Evolutionary conservation across 2,329 filamentous ascomycete genomes (phyloP).

Genomic region (Fusarium gaditjirri): DNA sequence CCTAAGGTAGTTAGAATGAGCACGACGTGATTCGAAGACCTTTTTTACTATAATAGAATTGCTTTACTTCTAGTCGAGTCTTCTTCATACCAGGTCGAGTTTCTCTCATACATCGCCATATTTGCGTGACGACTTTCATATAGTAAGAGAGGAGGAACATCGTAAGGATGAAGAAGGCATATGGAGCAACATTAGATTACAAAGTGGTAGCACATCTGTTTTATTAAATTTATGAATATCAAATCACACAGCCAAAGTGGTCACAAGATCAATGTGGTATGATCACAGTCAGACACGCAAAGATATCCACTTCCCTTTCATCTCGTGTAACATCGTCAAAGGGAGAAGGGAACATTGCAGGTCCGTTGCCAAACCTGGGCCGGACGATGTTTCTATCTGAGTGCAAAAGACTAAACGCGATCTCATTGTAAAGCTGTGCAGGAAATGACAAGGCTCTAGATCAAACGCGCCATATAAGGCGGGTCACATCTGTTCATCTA

Average conservation of each 20-base stretch:
- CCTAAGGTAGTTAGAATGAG: background rate
- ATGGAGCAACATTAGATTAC: background rate
- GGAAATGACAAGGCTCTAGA: no score
- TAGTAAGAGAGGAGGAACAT: background rate
- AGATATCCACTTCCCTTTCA: background rate
- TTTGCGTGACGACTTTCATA: background rate
- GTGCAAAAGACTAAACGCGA: accelerated
- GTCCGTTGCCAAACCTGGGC: background rate
- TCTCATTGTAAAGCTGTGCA: background rate
- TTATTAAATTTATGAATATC: background rate
- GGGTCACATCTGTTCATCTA: background rate
- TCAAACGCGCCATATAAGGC: no score
- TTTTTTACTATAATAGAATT: no score
- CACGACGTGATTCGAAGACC: background rate
- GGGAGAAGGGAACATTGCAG: background rate
- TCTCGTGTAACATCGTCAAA: background rate
- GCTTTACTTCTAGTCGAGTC: background rate
- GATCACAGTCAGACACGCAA: background rate
- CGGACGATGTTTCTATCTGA: background rate
- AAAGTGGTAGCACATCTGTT: background rate
- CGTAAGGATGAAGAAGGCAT: background rate
- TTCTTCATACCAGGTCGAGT: background rate
- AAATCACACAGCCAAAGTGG: background rate
- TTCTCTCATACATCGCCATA: background rate
- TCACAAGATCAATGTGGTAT: background rate